Conservation (phyloP, 306 rosid species). For the Datisca glomerata region DNA sequence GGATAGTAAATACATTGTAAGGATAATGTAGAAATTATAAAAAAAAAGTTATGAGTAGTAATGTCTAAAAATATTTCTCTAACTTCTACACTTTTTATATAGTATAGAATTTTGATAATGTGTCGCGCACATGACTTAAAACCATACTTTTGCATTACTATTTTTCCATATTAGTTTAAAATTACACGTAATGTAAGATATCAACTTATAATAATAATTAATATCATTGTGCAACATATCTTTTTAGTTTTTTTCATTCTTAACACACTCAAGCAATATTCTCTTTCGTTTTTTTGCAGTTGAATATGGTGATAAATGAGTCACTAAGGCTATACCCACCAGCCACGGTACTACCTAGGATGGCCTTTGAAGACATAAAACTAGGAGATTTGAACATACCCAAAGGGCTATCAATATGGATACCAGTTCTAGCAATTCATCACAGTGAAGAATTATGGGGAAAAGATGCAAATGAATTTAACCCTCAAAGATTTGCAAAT, state of each 20-base stretch:
- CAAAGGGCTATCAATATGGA: slow-evolving; percentile 89
- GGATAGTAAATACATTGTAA: too few relatives aligned
- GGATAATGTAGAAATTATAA: too few relatives aligned
- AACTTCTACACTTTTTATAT: too few relatives aligned
- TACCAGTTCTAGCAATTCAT: slow-evolving; percentile 92
- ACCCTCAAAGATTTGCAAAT: slow-evolving; percentile 75
- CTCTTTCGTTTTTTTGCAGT: slow-evolving; percentile 28
- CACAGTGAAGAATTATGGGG: slow-evolving; percentile 88
- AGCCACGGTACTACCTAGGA: slow-evolving; percentile 80
- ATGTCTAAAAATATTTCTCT: too few relatives aligned
- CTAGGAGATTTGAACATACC: slow-evolving; percentile 80
- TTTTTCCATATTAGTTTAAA: not conserved
- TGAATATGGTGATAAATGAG: slow-evolving; percentile 92
- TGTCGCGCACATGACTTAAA: not conserved
- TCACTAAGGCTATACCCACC: slow-evolving; percentile 89
- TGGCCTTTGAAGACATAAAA: slow-evolving; percentile 76
- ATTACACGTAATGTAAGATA: not conserved
- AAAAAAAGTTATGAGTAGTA: too few relatives aligned
- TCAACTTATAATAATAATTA: too few relatives aligned
- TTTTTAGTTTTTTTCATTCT: not conserved
- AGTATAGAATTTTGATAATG: too few relatives aligned
- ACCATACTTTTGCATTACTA: not conserved
- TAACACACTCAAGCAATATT: too few relatives aligned
- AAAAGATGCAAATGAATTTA: slow-evolving; percentile 80
- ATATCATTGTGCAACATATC: not conserved